phyloP scores from a whole-genome alignment of 106 monocot genomes.

The Dendrobium nobile region DNA sequence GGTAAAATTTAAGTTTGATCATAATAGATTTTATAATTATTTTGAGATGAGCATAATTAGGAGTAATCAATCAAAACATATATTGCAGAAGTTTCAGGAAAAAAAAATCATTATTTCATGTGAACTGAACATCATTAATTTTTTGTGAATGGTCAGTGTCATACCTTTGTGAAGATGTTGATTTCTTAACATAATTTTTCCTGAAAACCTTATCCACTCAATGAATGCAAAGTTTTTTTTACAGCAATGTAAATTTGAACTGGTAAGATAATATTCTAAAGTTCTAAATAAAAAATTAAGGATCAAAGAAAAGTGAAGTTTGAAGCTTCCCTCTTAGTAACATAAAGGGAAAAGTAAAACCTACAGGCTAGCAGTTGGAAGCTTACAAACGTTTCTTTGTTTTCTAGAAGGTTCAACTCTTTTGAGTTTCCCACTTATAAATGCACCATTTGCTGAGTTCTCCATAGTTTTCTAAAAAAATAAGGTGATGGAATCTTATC shows the following conservation, averaged over 20 bases:
- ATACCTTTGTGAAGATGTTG: too few relatives aligned
- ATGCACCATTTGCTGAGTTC: neutral
- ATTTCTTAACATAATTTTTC: too few relatives aligned
- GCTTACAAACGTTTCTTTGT: neutral
- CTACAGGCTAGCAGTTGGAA: neutral
- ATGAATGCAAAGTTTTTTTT: neutral
- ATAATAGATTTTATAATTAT: too few relatives aligned
- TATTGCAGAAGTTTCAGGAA: too few relatives aligned
- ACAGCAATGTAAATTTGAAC: neutral
- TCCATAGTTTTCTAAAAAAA: neutral
- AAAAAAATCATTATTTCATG: too few relatives aligned
- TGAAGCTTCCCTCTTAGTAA: neutral
- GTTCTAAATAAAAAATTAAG: neutral
- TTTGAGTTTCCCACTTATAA: neutral
- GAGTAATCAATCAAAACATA: too few relatives aligned
- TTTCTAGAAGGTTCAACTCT: neutral
- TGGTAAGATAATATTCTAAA: neutral
- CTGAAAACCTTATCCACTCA: too few relatives aligned
- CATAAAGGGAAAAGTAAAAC: neutral
- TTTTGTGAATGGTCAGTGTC: too few relatives aligned
- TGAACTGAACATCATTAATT: too few relatives aligned
- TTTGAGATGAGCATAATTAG: too few relatives aligned
- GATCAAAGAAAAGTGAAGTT: neutral
- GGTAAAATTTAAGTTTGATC: too few relatives aligned
- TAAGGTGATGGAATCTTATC: neutral